Evolutionary conservation across 768 basidiomycete genomes (phyloP).

Genomic region (Boletus pseudo-olivaceus): DNA sequence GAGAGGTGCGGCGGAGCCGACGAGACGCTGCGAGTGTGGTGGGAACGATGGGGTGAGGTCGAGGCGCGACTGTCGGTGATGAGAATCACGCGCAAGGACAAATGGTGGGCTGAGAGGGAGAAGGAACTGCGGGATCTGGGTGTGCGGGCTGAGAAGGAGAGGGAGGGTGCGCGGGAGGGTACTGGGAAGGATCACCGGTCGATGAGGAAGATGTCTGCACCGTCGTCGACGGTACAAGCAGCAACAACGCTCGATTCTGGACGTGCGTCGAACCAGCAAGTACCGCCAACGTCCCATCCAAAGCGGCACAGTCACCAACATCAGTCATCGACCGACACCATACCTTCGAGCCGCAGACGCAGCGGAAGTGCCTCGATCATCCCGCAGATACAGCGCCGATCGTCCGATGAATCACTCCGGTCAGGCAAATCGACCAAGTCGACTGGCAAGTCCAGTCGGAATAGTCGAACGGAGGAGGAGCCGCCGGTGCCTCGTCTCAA

Average conservation of each 20-base stretch:
- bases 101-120: constrained; percentile 33
- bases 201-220: constrained; percentile 12
- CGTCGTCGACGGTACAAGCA: constrained; percentile 14
- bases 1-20: constrained; percentile 62
- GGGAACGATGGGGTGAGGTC: constrained; percentile 63
- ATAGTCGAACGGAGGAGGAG: constrained; percentile 24
- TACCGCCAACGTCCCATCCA: constrained; percentile 15
- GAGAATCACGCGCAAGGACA: constrained; percentile 35
- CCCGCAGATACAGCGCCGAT: constrained; percentile 25
- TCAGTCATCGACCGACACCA: constrained; percentile 28
- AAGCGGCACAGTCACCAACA: constrained; percentile 28
- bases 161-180: constrained; percentile 5
- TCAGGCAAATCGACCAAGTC: constrained; percentile 38
- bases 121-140: constrained; percentile 21
- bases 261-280: constrained; percentile 27
- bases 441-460: constrained; percentile 30
- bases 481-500: constrained; percentile 32
- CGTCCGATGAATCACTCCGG: constrained; percentile 40
- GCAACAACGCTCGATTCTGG: constrained; percentile 17
- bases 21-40: constrained; percentile 75
- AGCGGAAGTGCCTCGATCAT: constrained; percentile 26
- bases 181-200: constrained; percentile 18
- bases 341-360: constrained; percentile 21
- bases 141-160: constrained; percentile 18
- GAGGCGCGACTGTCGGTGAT: constrained; percentile 44